Evolutionary conservation across 1,139 yeast species (phyloP).

Genomic region (Kluyveromyces marxianus): DNA sequence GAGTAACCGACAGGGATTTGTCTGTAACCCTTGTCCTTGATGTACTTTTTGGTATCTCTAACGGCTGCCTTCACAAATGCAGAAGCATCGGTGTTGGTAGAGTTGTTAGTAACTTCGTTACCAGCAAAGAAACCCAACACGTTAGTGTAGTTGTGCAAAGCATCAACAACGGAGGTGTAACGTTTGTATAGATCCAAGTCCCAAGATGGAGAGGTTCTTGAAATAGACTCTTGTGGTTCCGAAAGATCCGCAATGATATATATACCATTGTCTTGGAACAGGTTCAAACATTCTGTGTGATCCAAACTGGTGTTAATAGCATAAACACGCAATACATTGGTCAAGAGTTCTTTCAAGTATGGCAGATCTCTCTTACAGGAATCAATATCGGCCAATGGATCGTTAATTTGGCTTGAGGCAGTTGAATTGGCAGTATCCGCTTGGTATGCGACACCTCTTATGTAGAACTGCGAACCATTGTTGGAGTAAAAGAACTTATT

Average conservation of each 20-base stretch:
- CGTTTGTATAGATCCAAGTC: slow-evolving; percentile 54
- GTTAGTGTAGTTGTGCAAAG: slow-evolving; percentile 59
- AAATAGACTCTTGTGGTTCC: slow-evolving; percentile 57
- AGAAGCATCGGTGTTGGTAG: slow-evolving; percentile 61
- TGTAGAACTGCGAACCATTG: slow-evolving; percentile 69
- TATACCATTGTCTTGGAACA: slow-evolving; percentile 66
- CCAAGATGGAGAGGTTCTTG: slow-evolving; percentile 55
- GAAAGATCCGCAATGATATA: slow-evolving; percentile 71
- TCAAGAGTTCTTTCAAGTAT: slow-evolving; percentile 48
- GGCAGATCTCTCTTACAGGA: slow-evolving; percentile 75
- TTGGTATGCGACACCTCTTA: slow-evolving; percentile 74
- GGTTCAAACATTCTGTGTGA: slow-evolving; percentile 62
- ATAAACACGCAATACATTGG: slow-evolving; percentile 67
- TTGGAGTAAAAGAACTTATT: slow-evolving; percentile 65
- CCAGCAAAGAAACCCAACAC: slow-evolving; percentile 78
- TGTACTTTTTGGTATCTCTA: slow-evolving; percentile 67
- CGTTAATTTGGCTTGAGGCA: slow-evolving; percentile 41
- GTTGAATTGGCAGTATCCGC: slow-evolving; percentile 53
- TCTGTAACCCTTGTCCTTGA: slow-evolving; percentile 53
- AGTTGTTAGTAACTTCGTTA: slow-evolving; percentile 70
- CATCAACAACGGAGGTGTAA: slow-evolving; percentile 56
- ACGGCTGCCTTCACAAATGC: slow-evolving; percentile 77
- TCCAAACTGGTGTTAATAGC: slow-evolving; percentile 61
- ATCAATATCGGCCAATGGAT: slow-evolving; percentile 65
- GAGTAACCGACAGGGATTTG: slow-evolving; percentile 74